phyloP scores from a whole-genome alignment of 1,139 yeast genomes.

The Protomyces lactucae-debilis region DNA sequence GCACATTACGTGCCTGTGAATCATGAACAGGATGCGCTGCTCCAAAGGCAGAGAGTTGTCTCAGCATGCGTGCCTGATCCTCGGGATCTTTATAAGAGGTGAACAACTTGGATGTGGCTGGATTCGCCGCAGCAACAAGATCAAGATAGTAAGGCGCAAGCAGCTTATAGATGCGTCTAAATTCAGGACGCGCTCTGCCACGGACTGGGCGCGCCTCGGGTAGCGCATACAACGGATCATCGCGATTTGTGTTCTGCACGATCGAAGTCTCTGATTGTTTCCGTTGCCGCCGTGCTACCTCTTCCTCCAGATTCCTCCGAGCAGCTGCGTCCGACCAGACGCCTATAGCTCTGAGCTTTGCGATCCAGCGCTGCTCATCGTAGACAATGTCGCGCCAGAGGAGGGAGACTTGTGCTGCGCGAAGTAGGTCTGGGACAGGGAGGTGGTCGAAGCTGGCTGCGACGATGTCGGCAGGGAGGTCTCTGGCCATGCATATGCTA shows the following conservation, averaged over 20 bases:
- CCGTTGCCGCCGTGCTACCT: slow-evolving; percentile 30
- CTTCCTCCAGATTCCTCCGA: slow-evolving; percentile 29
- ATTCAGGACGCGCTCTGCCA: slow-evolving; percentile 46
- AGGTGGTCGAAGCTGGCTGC: slow-evolving; percentile 31
- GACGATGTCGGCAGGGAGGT: slow-evolving; percentile 27
- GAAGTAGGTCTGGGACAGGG: slow-evolving; percentile 36
- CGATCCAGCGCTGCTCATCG: slow-evolving; percentile 49
- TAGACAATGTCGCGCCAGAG: slow-evolving; percentile 39
- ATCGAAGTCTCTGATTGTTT: slow-evolving; percentile 24
- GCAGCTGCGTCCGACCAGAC: slow-evolving; percentile 44
- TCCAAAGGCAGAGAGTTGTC: slow-evolving; percentile 39
- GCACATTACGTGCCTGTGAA: slow-evolving; percentile 42
- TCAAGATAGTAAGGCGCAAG: slow-evolving; percentile 49
- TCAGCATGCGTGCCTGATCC: slow-evolving; percentile 35
- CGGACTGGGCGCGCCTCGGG: slow-evolving; percentile 40
- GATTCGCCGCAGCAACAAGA: slow-evolving; percentile 47
- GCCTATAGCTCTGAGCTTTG: slow-evolving; percentile 48
- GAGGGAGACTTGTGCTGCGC: slow-evolving; percentile 40
- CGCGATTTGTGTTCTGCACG: slow-evolving; percentile 30
- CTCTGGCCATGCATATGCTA: background rate
- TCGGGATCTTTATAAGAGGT: slow-evolving; percentile 42
- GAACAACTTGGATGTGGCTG: slow-evolving; percentile 47
- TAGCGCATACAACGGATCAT: background rate
- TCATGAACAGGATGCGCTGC: slow-evolving; percentile 42
- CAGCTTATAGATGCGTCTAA: slow-evolving; percentile 45